Evolutionary conservation across 129 eudicot species (phyloP).

Genomic region (carrot (Daucus carota)): DNA sequence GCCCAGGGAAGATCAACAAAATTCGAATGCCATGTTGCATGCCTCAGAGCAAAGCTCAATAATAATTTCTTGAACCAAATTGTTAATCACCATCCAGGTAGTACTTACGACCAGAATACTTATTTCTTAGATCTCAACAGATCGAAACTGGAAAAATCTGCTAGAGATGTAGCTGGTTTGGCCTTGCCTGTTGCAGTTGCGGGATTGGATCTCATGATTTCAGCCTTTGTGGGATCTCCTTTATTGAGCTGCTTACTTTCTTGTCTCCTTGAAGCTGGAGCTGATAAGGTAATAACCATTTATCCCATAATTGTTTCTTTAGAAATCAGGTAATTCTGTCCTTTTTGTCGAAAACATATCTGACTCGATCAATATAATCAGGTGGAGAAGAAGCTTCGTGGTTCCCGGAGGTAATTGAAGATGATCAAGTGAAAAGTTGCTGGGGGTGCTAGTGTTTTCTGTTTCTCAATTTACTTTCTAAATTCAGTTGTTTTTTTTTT

Average conservation of each 20-base stretch:
- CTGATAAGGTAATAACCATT: neutral
- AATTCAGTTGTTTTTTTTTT: too few relatives aligned
- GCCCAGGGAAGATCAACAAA: neutral
- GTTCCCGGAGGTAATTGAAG: neutral
- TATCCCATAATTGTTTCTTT: neutral
- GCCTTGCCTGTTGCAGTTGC: neutral
- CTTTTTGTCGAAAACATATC: neutral
- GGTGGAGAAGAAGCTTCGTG: neutral
- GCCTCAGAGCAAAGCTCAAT: neutral
- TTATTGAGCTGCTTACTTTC: neutral
- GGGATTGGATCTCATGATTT: neutral
- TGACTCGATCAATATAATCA: neutral
- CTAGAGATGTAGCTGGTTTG: neutral
- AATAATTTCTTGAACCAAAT: neutral
- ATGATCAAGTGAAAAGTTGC: neutral
- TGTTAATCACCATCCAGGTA: neutral
- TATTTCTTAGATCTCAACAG: neutral
- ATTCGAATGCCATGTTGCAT: neutral
- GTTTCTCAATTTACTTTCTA: too few relatives aligned
- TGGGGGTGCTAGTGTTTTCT: neutral
- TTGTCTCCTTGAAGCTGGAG: neutral
- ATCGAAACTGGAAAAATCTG: neutral
- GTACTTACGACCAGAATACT: neutral
- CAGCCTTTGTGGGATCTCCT: neutral
- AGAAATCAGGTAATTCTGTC: neutral